phyloP scores from a whole-genome alignment of 305 asterid genomes.

The Fraxinus nigra region DNA sequence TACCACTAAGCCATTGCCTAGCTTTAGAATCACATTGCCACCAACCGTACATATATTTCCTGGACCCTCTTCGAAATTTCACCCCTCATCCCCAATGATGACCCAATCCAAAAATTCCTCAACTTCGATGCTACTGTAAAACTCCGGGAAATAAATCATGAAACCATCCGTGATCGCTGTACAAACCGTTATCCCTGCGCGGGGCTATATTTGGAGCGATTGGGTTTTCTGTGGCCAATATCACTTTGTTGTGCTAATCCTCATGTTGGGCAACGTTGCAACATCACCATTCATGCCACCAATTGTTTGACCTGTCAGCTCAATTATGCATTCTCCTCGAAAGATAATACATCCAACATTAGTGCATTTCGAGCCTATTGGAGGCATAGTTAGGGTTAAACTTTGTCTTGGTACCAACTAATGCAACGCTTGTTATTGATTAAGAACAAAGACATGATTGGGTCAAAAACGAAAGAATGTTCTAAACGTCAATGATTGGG shows the following conservation, averaged over 20 bases:
- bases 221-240: background rate
- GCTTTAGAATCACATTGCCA: background rate
- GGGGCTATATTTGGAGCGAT: background rate
- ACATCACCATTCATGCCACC: background rate
- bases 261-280: background rate
- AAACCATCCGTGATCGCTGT: background rate
- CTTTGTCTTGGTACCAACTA: background rate
- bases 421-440: background rate
- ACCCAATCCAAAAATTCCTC: background rate
- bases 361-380: background rate
- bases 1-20: background rate
- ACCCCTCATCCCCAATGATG: background rate
- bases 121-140: background rate
- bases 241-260: background rate
- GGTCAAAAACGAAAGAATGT: too few species aligned
- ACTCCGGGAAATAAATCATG: background rate
- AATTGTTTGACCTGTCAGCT: background rate
- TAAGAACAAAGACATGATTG: background rate
- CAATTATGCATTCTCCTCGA: background rate
- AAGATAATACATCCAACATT: background rate
- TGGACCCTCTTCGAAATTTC: background rate
- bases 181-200: too few species aligned
- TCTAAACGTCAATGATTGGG: background rate
- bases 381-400: background rate
- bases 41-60: background rate